These are phyloP conservation scores for Tetradesmus lagerheimii DNA, from an alignment of 139 green algal genomes.

Conservation along the genomic window DNA sequence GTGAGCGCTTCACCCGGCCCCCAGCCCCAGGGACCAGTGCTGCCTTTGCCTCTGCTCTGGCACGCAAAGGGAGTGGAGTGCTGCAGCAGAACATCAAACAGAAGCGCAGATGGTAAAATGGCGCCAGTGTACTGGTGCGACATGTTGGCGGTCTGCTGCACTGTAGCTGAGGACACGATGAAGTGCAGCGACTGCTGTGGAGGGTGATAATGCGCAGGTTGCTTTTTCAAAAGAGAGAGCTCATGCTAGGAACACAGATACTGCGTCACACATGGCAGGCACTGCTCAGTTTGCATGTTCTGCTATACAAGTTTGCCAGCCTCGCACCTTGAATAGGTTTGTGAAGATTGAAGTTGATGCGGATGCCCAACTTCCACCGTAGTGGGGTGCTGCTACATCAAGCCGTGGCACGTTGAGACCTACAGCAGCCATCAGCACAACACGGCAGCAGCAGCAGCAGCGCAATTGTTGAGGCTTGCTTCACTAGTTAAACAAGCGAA, in stretches of 20 bases:
- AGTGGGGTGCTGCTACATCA: background rate
- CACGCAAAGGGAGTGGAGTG: constrained; percentile 19
- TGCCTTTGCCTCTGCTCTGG: background rate
- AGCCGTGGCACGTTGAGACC: constrained; percentile 27
- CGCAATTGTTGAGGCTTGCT: background rate
- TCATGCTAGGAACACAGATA: too few relatives aligned
- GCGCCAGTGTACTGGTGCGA: too few relatives aligned
- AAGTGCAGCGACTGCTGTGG: background rate
- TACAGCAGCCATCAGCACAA: background rate
- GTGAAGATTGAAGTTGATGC: background rate
- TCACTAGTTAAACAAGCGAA: background rate
- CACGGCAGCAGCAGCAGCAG: background rate
- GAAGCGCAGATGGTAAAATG: too few relatives aligned
- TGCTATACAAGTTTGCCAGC: background rate
- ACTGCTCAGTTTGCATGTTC: too few relatives aligned
- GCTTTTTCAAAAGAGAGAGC: too few relatives aligned
- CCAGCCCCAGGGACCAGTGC: constrained; percentile 14
- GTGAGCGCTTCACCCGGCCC: background rate
- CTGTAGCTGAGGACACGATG: background rate
- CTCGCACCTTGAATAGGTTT: constrained; percentile 44
- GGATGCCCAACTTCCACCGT: constrained; percentile 12
- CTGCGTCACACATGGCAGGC: too few relatives aligned
- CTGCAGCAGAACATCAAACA: background rate
- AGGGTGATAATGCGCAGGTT: too few relatives aligned
- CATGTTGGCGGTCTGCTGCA: too few relatives aligned